These are phyloP conservation scores for Alternaria triticimaculans DNA, from an alignment of 2,329 filamentous ascomycete species.

Conservation along the genomic window DNA sequence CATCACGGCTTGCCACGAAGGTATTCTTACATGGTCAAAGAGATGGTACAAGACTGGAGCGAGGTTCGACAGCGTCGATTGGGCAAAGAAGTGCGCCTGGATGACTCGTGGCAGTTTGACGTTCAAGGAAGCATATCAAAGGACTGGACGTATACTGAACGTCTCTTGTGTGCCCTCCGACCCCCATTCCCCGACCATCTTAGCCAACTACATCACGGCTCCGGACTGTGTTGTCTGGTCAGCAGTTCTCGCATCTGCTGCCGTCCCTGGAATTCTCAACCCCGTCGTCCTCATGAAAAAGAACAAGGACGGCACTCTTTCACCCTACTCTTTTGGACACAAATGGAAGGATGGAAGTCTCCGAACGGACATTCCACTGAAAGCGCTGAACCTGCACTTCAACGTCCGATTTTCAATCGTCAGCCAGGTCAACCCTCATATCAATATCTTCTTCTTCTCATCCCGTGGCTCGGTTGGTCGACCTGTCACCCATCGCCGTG, in stretches of 20 bases:
- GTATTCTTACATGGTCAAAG: slow-evolving; percentile 74
- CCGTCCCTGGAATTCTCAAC: slow-evolving; percentile 94
- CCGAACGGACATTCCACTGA: slow-evolving; percentile 93
- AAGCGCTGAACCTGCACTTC: slow-evolving; percentile 93
- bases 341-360: slow-evolving; percentile 99
- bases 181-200: slow-evolving; percentile 87
- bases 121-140: slow-evolving; percentile 91
- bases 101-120: slow-evolving; percentile 91
- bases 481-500: slow-evolving; percentile 91
- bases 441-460: slow-evolving; percentile 98
- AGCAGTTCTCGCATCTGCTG: slow-evolving; percentile 90
- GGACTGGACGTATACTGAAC: slow-evolving; percentile 92
- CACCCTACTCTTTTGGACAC: slow-evolving; percentile 94
- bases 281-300: slow-evolving; percentile 94
- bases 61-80: slow-evolving; percentile 90
- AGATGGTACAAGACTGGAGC: slow-evolving; percentile 94
- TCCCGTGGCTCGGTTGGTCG: slow-evolving; percentile 89
- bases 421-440: slow-evolving; percentile 89
- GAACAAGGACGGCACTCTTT: slow-evolving; percentile 74
- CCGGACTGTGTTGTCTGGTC: slow-evolving; percentile 99
- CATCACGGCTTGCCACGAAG: slow-evolving; percentile 85
- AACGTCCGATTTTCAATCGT: slow-evolving; percentile 98
- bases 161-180: slow-evolving; percentile 96
- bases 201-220: slow-evolving; percentile 93
- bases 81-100: slow-evolving; percentile 86